Base-by-base conservation (phyloP, 2,329 filamentous ascomycete genomes). In the Sporothrix dimorphospora region DNA sequence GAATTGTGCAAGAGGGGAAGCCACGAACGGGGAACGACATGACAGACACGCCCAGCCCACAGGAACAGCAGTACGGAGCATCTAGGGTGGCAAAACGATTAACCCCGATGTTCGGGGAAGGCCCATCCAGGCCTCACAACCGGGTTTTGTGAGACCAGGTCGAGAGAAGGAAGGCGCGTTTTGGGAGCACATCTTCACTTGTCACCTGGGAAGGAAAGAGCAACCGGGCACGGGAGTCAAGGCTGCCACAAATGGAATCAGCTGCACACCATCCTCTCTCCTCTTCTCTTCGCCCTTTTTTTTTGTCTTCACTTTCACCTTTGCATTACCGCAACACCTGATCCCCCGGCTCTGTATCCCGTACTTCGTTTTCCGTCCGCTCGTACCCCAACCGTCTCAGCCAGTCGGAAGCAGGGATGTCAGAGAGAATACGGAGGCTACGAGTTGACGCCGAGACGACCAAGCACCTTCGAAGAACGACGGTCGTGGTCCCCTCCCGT, bases 31-130 rank as follows among this genome's bases (percentile, higher is more conserved):
- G 57, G n/a, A 12, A 42, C n/a, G 21, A 19, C 59, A 66, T 66
- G 63, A 66, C 61, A 66, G 16, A 19, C 40, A 30, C 61, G 11
- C 40, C 57, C 24, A 19, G 27, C 65, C 59, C 21, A 42, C 12
- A 45, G n/a, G 21, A 42, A 65, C 21, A 45, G 21, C 21, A 45
- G 21, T 16, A 65, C 40, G 59, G 38, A 21, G 21, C 38, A 27
- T 49, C 63, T 40, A 27, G 65, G 45, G 65, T 67, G 65, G 65
- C 45, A 66, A 53, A 67, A 24, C 19, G 27, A 55, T 45, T 21
- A 14, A n/a, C 47, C 65, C 24, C 24, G 27, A 51, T 53, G 47
- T 51, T 69, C 59, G 67, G 51, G 51, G 67, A 34, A 69, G 67
- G n/a, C 51, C 40, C 61, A 47, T 27, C 61, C 40, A 65, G 61